A percentile compares a stretch with the other conserved stretches of the same genome.
phyloP scores from a whole-genome alignment of 169 alveolate species.

The Cryptosporidium bovis region DNA sequence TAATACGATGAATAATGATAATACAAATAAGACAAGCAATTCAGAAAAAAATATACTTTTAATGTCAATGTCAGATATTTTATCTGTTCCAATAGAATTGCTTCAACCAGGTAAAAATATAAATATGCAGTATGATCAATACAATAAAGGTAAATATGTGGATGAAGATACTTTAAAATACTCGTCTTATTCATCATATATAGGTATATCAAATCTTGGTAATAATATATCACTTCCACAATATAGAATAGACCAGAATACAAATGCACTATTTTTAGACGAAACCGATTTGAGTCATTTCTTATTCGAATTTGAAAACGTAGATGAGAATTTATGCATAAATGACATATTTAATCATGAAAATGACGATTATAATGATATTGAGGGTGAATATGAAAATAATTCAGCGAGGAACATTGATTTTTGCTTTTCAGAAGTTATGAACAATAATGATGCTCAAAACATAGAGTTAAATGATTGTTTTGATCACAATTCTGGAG shows the following conservation, averaged over 20 bases:
- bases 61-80: constrained; percentile 45
- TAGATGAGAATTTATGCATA: not conserved
- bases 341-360: not conserved
- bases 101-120: constrained; percentile 63
- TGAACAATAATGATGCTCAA: not conserved
- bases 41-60: constrained; percentile 30
- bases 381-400: not conserved
- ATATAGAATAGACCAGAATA: constrained; percentile 31
- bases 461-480: not conserved
- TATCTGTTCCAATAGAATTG: constrained; percentile 51
- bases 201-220: constrained; percentile 50
- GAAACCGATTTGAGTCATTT: constrained; percentile 30
- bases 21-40: not conserved
- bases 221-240: constrained; percentile 37
- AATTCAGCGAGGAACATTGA: not conserved
- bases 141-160: not conserved
- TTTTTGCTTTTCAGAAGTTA: not conserved
- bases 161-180: not conserved
- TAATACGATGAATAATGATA: not conserved
- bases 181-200: constrained; percentile 46
- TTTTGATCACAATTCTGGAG: no score
- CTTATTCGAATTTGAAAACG: not conserved
- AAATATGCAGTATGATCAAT: constrained; percentile 10
- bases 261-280: constrained; percentile 51
- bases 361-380: not conserved